Evolutionary conservation across 1,284 basidiomycete genomes (phyloP).

Genomic region (Kwoniella shivajii): DNA sequence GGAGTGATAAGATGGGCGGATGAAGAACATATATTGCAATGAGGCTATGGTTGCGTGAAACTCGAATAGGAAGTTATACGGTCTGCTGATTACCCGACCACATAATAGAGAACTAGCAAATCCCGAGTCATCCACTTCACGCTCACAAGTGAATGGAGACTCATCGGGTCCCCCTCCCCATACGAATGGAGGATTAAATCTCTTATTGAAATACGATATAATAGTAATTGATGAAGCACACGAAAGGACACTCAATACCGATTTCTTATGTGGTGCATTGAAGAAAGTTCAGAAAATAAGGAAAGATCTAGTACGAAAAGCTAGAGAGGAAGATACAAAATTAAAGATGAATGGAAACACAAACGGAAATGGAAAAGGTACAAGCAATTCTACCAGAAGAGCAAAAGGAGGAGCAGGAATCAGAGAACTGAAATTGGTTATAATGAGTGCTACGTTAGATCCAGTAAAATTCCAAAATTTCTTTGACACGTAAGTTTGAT

Average conservation of each 20-base stretch:
- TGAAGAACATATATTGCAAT: too few species aligned
- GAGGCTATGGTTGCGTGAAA: too few species aligned
- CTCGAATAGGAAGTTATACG: too few species aligned
- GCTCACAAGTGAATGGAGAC: too few species aligned
- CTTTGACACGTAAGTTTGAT: slow-evolving; percentile 67
- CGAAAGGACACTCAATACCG: slow-evolving; percentile 91
- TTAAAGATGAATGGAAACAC: neutral
- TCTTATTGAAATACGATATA: slow-evolving; percentile 82
- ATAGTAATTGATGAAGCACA: slow-evolving; percentile 97
- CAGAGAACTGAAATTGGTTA: slow-evolving; percentile 74
- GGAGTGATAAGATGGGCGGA: too few species aligned
- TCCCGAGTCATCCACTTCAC: neutral
- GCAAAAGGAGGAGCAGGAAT: slow-evolving; percentile 43
- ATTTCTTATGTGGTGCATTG: slow-evolving; percentile 87
- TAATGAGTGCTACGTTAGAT: slow-evolving; percentile 98
- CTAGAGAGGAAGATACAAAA: too few species aligned
- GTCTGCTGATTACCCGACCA: too few species aligned
- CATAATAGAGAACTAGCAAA: neutral
- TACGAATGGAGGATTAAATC: slow-evolving; percentile 28
- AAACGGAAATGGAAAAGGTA: slow-evolving; percentile 54
- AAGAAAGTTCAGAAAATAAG: slow-evolving; percentile 80
- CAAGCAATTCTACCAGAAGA: slow-evolving; percentile 40
- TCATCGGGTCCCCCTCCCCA: slow-evolving; percentile 24
- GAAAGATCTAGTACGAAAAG: slow-evolving; percentile 59
- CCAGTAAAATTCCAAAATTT: slow-evolving; percentile 90